Base-by-base conservation (phyloP, 2,329 filamentous ascomycete species). In the Zarea fungicola region DNA sequence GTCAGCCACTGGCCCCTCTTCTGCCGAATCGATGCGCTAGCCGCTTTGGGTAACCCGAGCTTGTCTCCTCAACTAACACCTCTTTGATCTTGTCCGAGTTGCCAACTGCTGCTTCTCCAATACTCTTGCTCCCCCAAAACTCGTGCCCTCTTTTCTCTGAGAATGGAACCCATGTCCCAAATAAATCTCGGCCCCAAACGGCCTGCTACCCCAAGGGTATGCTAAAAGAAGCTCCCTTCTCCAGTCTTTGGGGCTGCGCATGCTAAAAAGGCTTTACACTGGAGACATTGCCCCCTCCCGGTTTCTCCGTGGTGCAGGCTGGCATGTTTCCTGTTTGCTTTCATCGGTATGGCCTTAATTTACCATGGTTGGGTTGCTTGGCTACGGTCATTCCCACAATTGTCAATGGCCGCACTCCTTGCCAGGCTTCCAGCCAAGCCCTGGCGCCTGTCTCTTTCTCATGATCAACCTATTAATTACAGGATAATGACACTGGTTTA, bases 191-290 rank as follows among this genome's bases (percentile, higher is more conserved):
- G 23, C 43, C 34, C 32, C 32, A 37, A 46, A 46, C 43, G 34
- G 43, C 25, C 35, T 41, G 28, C 44, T 47, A 47, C 44, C 35
- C 44, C 19, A 47, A 41, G 26, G 44, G 43, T 47, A 47, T 40
- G 25, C n/a, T 28, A 5, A 34, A n/a, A 11, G 39, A 40, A 34
- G 18, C 5, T 26, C 44, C 36, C 36, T 16, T 46, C 4, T 39
- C 44, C 36, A 46, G 23, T 46, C 4, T 39, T 46, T 39, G 13
- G 43, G 43, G 43, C 43, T 46, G 43, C 43, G 43, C 43, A 46
- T 28, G 42, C 42, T 45, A 29, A 37, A 29, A 46, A 31, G 43
- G 22, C 32, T 29, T 22, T 46, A 44, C 25, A 46, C 7, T 37
- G 32, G 43, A 31, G 43, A 46, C 11, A 4, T n/a, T 18, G 26